Evolutionary conservation across 2,329 filamentous ascomycete species (phyloP).

Genomic region (Aspergillus arachidicola): DNA sequence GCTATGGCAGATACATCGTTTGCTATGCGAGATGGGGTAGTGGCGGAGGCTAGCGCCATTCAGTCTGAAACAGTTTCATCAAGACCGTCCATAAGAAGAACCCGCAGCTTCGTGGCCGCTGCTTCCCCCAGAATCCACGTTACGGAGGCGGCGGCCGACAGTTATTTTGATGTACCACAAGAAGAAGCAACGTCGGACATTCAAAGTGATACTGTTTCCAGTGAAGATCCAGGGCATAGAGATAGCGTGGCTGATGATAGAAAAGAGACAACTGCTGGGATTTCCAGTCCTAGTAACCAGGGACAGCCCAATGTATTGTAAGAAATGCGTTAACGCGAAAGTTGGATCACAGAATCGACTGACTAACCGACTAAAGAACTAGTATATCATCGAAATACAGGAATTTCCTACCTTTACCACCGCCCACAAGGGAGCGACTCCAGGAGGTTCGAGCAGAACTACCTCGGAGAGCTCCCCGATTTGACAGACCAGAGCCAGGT

Average conservation of each 20-base stretch:
- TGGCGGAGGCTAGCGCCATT: neutral
- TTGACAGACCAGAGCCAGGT: conserved; percentile 36
- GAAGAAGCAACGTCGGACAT: conserved; percentile 11
- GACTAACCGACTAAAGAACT: conserved; percentile 4
- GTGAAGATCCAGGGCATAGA: neutral
- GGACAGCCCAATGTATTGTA: neutral
- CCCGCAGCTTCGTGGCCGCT: conserved; percentile 26
- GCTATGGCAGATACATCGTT: neutral
- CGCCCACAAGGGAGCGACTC: conserved; percentile 26
- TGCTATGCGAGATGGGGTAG: too few relatives aligned
- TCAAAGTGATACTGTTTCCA: neutral
- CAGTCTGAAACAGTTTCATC: conserved; percentile 14
- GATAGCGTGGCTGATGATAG: conserved; percentile 7
- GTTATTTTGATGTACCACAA: conserved; percentile 20
- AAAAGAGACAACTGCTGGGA: conserved; percentile 4
- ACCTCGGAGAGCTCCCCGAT: conserved; percentile 31
- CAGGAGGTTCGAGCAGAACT: conserved; percentile 24
- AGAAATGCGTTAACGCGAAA: neutral
- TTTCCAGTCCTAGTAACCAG: conserved; percentile 8
- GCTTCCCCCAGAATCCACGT: conserved; percentile 34
- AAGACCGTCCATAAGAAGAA: conserved; percentile 24
- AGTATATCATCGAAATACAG: conserved; percentile 23
- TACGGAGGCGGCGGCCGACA: conserved; percentile 27
- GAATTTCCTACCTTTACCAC: conserved; percentile 28
- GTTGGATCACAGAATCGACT: neutral